Percentiles rank a stretch among this genome's conserved stretches.
phyloP scores from a whole-genome alignment of 2,329 filamentous ascomycete genomes.

The Rhynchosporium secalis region DNA sequence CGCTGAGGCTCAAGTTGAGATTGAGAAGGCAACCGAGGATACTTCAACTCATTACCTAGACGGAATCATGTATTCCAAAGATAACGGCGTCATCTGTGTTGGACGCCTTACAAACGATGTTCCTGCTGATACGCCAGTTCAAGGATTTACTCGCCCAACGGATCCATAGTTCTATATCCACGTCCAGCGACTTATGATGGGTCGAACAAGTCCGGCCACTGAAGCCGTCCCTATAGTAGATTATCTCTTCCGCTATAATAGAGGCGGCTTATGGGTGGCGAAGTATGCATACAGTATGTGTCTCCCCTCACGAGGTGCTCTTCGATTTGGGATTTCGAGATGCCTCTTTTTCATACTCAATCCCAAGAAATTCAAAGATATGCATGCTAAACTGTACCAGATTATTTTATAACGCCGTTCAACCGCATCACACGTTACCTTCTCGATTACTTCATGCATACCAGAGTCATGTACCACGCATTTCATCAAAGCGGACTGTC shows the following conservation, averaged over 20 bases:
- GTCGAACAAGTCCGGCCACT: slow-evolving; percentile 31
- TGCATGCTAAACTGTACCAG: too few relatives aligned
- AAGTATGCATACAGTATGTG: slow-evolving; percentile 53
- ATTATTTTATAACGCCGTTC: slow-evolving; percentile 60
- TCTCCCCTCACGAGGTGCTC: too few relatives aligned
- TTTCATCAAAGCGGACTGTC: slow-evolving; percentile 57
- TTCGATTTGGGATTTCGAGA: too few relatives aligned
- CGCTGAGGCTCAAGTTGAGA: slow-evolving; percentile 44
- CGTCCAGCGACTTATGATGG: slow-evolving; percentile 41
- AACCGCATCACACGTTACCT: slow-evolving; percentile 57
- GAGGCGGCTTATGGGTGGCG: slow-evolving; percentile 67
- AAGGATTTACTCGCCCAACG: slow-evolving; percentile 50
- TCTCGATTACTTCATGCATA: slow-evolving; percentile 60
- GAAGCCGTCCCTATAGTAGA: slow-evolving; percentile 50
- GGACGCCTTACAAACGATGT: slow-evolving; percentile 48
- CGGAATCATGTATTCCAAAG: slow-evolving; percentile 51
- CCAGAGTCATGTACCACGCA: slow-evolving; percentile 60
- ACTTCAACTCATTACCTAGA: slow-evolving; percentile 56
- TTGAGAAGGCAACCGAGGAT: slow-evolving; percentile 40
- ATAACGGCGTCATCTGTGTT: slow-evolving; percentile 52
- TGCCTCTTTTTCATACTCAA: too few relatives aligned
- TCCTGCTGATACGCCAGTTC: slow-evolving; percentile 36
- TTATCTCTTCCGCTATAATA: slow-evolving; percentile 63
- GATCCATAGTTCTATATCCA: slow-evolving; percentile 69
- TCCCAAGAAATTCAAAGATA: too few relatives aligned